phyloP scores from a whole-genome alignment of 202 grass and related monocot species.

The Panicum virgatum region DNA sequence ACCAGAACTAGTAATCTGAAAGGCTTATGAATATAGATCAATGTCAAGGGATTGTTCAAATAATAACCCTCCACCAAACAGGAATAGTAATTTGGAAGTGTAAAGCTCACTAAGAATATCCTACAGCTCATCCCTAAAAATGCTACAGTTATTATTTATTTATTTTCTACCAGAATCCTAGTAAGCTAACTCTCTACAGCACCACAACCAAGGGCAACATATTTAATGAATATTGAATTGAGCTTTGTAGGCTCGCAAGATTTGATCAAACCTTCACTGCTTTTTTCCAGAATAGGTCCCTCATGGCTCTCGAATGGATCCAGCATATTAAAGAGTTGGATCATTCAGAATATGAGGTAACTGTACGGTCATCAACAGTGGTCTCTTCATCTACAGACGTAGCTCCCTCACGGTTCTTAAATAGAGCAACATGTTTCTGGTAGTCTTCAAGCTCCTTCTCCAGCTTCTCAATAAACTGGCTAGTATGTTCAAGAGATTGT shows the following conservation, averaged over 20 bases:
- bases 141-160: neutral
- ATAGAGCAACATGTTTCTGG: slow-evolving; percentile 63
- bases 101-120: neutral
- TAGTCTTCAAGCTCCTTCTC: slow-evolving; percentile 74
- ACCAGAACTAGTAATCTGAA: too few relatives aligned
- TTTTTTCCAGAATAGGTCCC: neutral
- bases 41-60: too few relatives aligned
- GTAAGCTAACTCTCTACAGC: slow-evolving; percentile 4
- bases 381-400: slow-evolving; percentile 18
- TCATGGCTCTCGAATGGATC: neutral
- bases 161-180: slow-evolving; percentile 20
- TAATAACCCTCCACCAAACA: neutral
- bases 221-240: slow-evolving; percentile 6
- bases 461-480: slow-evolving; percentile 68
- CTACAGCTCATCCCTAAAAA: neutral
- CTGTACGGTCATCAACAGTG: slow-evolving; percentile 7
- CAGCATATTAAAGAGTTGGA: neutral
- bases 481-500: slow-evolving; percentile 80
- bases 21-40: neutral
- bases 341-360: slow-evolving; percentile 50
- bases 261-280: slow-evolving; percentile 16
- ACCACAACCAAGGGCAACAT: neutral
- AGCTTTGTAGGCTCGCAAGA: neutral
- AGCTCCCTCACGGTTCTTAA: slow-evolving; percentile 43
- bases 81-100: neutral